These are phyloP conservation scores for Penicillium antarcticum DNA, from an alignment of 495 filamentous ascomycete species.

Conservation along the genomic window DNA sequence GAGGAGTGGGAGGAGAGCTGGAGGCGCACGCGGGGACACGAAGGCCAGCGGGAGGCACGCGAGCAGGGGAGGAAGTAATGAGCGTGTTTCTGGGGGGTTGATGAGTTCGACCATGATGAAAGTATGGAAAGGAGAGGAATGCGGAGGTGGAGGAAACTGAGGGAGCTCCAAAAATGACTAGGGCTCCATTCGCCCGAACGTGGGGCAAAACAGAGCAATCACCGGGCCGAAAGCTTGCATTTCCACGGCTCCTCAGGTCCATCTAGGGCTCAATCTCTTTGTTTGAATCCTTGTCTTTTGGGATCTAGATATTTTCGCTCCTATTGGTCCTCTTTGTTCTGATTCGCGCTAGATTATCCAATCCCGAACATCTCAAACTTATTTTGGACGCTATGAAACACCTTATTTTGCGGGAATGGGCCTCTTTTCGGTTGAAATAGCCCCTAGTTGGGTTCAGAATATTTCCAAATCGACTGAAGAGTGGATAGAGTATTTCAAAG, in stretches of 20 bases:
- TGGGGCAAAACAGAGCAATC: constrained; percentile 18
- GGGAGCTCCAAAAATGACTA: neutral
- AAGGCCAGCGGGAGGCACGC: constrained; percentile 84
- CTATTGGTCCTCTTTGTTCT: neutral
- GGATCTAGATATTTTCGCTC: neutral
- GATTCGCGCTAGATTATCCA: constrained; percentile 29
- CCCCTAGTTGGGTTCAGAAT: too few relatives aligned
- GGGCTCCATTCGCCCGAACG: constrained; percentile 33
- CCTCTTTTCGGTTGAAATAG: too few relatives aligned
- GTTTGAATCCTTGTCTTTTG: neutral
- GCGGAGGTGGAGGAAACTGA: neutral
- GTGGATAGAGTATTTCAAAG: too few relatives aligned
- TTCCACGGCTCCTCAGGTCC: neutral
- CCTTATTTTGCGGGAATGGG: too few relatives aligned
- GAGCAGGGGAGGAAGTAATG: constrained; percentile 71
- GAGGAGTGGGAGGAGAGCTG: constrained; percentile 74
- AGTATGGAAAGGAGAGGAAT: neutral
- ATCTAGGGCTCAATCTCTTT: neutral
- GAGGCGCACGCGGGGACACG: constrained; percentile 71
- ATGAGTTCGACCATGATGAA: constrained; percentile 52
- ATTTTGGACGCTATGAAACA: too few relatives aligned
- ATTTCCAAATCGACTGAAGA: too few relatives aligned
- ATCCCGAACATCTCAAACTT: too few relatives aligned
- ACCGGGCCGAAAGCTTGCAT: constrained; percentile 13
- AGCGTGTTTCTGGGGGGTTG: constrained; percentile 59